Conservation (phyloP, 768 basidiomycete genomes). For the Grammothele lineata region DNA sequence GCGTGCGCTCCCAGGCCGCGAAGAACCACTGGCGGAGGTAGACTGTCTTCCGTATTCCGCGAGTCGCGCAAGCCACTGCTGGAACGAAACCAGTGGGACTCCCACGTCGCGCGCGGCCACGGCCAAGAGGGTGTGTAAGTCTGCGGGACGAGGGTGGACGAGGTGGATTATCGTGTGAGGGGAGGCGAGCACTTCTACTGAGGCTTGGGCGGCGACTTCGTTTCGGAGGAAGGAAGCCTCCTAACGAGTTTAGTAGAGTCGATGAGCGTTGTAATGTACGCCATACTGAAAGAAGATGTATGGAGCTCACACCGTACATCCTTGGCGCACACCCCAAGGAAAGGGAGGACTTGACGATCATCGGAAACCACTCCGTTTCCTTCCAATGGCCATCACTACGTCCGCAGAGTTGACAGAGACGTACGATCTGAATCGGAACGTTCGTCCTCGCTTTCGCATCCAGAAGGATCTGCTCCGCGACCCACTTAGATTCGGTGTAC, state of each 20-base stretch:
- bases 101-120: conserved; percentile 15
- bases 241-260: neutral
- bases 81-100: conserved; percentile 23
- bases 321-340: neutral
- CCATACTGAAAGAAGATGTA: neutral
- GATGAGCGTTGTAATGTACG: neutral
- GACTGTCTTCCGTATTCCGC: neutral
- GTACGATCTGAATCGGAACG: conserved; percentile 20
- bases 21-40: too few relatives aligned
- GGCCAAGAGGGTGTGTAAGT: conserved; percentile 19
- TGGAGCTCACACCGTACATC: too few relatives aligned
- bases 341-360: conserved; percentile 22
- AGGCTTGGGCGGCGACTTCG: conserved; percentile 20
- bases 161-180: conserved; percentile 16
- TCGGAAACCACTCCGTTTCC: conserved; percentile 33
- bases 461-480: conserved; percentile 22
- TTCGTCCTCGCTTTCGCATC: conserved; percentile 13
- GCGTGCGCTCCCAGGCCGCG: neutral
- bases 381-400: conserved; percentile 31
- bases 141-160: conserved; percentile 21
- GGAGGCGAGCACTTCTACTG: conserved; percentile 22
- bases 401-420: conserved; percentile 34
- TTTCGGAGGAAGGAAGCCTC: conserved; percentile 25
- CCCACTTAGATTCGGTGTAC: conserved; percentile 32
- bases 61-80: conserved; percentile 20